Evolutionary conservation across 2,329 filamentous ascomycete genomes (phyloP), one percentile per base, ranked within the genome.

Genomic region (Didymella arachidicola): DNA sequence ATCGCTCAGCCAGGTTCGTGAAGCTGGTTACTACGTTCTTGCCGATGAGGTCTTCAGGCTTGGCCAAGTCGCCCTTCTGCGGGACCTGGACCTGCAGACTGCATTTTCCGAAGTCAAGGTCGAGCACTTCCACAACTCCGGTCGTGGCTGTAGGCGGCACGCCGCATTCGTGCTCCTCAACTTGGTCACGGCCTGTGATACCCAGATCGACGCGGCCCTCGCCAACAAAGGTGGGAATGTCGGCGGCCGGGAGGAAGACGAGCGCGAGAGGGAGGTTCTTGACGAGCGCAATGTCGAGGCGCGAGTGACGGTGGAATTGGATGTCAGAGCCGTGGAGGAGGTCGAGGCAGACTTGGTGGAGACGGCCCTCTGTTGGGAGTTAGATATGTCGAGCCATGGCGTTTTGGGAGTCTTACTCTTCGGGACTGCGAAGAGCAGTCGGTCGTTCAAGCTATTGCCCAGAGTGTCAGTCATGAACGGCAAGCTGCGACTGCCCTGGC

Each of bases 11-110:
- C 53, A 99, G 83, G 66, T 89, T 87, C 53, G 93, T 93, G 75
- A 99, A 99, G 81, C 94, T 98, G 38, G 95, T 98, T 57, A 94
- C 93, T 53, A 99, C 90, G 71, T 94, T 97, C 80, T 91, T 93
- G 57, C 95, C 95, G 62, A 99, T 85, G 45, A 99, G 82, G 73
- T 97, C 88, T 75, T 87, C 86, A 5, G 91, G 85, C 44, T 86
- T 84, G 43, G 77, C 79, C 72, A 95, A 88, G 53, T 80, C 73
- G 51, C 95, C 94, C 76, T 95, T 94, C 73, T 91, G 88, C 0
- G 95, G 95, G 1, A 96, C 93, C 79, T 99, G 95, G n/a, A 98
- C 93, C 80, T 98, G 94, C 69, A 99, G 84, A 79, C 90, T 94
- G 83, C 95, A 99, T 62, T 82, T 84, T 43, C 95, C 95, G 74